Conservation (phyloP, 179 eudicot genomes). For the Pouteria campechiana region DNA sequence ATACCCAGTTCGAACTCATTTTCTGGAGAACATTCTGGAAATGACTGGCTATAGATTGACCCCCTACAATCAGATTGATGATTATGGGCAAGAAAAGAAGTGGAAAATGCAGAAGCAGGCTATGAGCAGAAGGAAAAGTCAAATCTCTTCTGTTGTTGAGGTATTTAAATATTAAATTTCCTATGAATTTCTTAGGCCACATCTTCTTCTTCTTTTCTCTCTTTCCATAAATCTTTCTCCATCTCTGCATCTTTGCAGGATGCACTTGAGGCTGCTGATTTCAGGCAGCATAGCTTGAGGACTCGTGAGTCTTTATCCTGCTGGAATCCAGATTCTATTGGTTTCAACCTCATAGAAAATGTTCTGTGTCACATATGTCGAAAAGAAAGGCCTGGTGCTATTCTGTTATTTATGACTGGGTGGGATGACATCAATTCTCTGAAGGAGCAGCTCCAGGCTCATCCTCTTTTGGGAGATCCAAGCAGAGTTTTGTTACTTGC, state of each 20-base stretch:
- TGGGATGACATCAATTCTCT: slow-evolving; percentile 78
- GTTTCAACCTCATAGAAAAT: slow-evolving; percentile 66
- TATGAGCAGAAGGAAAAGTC: slow-evolving; percentile 54
- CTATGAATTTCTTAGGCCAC: neutral
- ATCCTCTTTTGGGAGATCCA: slow-evolving; percentile 67
- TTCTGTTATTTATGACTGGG: slow-evolving; percentile 81
- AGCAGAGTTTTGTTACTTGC: slow-evolving; percentile 59
- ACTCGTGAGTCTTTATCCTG: slow-evolving; percentile 54
- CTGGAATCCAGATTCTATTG: slow-evolving; percentile 85
- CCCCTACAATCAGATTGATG: slow-evolving; percentile 63
- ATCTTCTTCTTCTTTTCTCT: neutral
- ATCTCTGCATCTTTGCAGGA: slow-evolving; percentile 24
- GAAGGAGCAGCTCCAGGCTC: slow-evolving; percentile 68
- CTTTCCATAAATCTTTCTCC: neutral
- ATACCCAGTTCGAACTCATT: slow-evolving; percentile 57
- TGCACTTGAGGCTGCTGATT: slow-evolving; percentile 46
- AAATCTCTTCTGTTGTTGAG: slow-evolving; percentile 73
- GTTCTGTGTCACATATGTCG: slow-evolving; percentile 57
- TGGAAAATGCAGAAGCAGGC: slow-evolving; percentile 82
- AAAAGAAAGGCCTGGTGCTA: slow-evolving; percentile 66
- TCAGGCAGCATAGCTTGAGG: slow-evolving; percentile 29
- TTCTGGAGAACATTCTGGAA: slow-evolving; percentile 63
- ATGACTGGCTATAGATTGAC: slow-evolving; percentile 51
- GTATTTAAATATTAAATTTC: slow-evolving; percentile 28
- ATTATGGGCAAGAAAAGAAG: slow-evolving; percentile 64